A percentile compares a stretch with the other conserved stretches of the same genome.
These are phyloP conservation scores for Nigrograna mackinnonii DNA, from an alignment of 2,329 filamentous ascomycete species.

Conservation along the genomic window DNA sequence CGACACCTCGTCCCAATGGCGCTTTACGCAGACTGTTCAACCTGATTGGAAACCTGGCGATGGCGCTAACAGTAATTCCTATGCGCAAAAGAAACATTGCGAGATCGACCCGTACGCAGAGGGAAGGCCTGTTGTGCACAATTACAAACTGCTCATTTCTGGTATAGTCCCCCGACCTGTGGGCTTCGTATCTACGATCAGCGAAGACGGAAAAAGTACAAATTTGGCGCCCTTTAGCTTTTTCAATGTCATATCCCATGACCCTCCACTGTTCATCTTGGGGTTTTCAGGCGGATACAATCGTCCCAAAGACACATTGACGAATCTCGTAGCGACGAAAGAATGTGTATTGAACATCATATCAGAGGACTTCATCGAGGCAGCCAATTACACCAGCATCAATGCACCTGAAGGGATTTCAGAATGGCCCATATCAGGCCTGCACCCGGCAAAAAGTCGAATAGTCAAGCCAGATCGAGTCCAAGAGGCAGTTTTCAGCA, in stretches of 20 bases:
- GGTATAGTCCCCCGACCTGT: constrained; percentile 83
- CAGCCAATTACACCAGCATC: constrained; percentile 79
- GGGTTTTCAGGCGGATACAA: constrained; percentile 62
- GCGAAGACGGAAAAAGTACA: constrained; percentile 63
- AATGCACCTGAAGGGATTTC: constrained; percentile 76
- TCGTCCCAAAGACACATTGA: constrained; percentile 76
- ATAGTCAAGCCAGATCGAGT: constrained; percentile 74
- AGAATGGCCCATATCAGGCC: constrained; percentile 79
- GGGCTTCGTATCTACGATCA: constrained; percentile 63
- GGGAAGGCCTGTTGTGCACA: constrained; percentile 68
- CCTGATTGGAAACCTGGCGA: constrained; percentile 68
- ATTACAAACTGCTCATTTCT: constrained; percentile 92
- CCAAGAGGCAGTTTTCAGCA: constrained; percentile 77
- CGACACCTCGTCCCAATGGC: constrained; percentile 53
- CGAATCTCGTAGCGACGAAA: constrained; percentile 69
- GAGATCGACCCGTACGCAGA: constrained; percentile 79
- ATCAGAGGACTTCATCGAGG: constrained; percentile 81
- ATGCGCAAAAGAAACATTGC: constrained; percentile 64
- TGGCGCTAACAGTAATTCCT: constrained; percentile 64
- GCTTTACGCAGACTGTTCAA: constrained; percentile 65
- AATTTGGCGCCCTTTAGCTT: constrained; percentile 91
- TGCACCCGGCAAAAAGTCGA: constrained; percentile 69
- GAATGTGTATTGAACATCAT: constrained; percentile 87
- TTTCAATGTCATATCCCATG: constrained; percentile 80
- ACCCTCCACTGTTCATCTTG: constrained; percentile 80